Evolutionary conservation across 805 yeast genomes (phyloP).

Genomic region (Tanozyma kutaoensis): DNA sequence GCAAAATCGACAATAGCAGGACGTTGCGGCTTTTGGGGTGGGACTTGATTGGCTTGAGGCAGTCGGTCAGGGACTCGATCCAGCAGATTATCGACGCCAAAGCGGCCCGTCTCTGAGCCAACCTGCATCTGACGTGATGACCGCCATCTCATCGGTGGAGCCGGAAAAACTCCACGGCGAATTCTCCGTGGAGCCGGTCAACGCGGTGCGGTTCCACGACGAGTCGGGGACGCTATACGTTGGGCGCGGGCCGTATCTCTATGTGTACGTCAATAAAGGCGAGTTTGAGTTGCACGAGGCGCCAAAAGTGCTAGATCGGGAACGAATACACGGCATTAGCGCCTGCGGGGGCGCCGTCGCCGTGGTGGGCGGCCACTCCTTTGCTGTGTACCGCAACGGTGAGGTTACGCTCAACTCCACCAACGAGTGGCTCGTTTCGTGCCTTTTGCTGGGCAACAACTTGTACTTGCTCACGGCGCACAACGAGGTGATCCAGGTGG

Average conservation of each 20-base stretch:
- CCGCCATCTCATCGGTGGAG: neutral
- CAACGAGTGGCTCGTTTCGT: slow-evolving; percentile 66
- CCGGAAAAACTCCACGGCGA: neutral
- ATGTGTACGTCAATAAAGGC: slow-evolving; percentile 46
- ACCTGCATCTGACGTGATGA: neutral
- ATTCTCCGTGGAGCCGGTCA: slow-evolving; percentile 43
- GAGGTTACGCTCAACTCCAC: slow-evolving; percentile 1
- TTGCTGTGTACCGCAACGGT: slow-evolving; percentile 23
- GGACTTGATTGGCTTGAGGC: neutral
- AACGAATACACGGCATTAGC: slow-evolving; percentile 71
- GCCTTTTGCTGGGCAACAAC: slow-evolving; percentile 8
- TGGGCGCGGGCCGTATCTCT: slow-evolving; percentile 63
- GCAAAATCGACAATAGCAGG: neutral
- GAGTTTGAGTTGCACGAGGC: no score
- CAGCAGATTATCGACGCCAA: neutral
- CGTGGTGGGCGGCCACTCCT: slow-evolving; percentile 62
- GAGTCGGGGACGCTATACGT: slow-evolving; percentile 24
- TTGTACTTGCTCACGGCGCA: slow-evolving; percentile 63
- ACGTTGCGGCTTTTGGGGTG: neutral
- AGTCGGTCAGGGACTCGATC: neutral
- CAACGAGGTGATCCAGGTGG: slow-evolving; percentile 37
- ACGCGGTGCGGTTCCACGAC: slow-evolving; percentile 37
- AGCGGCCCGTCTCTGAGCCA: neutral
- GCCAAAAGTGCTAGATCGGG: slow-evolving; percentile 14
- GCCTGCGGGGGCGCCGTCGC: slow-evolving; percentile 19